phyloP scores from a whole-genome alignment of 2,329 filamentous ascomycete species.

The Zelopaecilomyces penicillatus region DNA sequence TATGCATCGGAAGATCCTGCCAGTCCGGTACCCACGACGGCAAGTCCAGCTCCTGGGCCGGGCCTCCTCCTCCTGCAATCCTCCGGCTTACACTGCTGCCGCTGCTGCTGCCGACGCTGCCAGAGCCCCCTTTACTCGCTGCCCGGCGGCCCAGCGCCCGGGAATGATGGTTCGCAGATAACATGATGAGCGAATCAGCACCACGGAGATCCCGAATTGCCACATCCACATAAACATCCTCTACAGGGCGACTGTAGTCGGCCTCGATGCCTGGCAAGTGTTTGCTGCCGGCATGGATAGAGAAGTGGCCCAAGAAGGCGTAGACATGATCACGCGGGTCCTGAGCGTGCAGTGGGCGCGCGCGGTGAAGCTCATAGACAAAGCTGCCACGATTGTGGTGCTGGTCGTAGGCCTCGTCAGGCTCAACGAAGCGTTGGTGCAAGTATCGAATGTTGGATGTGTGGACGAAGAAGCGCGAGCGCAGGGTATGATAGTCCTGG shows the following conservation, averaged over 20 bases:
- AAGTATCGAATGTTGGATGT: constrained; percentile 27
- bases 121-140: not conserved
- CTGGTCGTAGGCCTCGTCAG: constrained; percentile 17
- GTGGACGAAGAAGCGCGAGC: constrained; percentile 20
- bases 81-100: too few relatives aligned
- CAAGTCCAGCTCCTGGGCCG: constrained; percentile 7
- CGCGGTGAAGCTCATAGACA: constrained; percentile 28
- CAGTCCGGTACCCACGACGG: constrained; percentile 33
- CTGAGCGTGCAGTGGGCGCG: constrained; percentile 22
- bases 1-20: constrained; percentile 23
- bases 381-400: constrained; percentile 25
- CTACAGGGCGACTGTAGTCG: constrained; percentile 21
- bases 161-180: constrained; percentile 21
- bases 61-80: not conserved
- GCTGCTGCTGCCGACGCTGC: not conserved
- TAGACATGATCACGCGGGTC: constrained; percentile 28
- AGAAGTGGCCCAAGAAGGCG: constrained; percentile 28
- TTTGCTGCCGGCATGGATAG: constrained; percentile 16
- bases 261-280: constrained; percentile 16
- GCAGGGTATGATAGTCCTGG: constrained; percentile 23
- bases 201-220: constrained; percentile 21
- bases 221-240: constrained; percentile 26
- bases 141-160: constrained; percentile 2
- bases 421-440: constrained; percentile 25
- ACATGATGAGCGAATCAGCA: constrained; percentile 19